A percentile compares a stretch with the other conserved stretches of the same genome.
Conservation (phyloP, 2,329 filamentous ascomycete genomes). For the Podosphaera fusca region DNA sequence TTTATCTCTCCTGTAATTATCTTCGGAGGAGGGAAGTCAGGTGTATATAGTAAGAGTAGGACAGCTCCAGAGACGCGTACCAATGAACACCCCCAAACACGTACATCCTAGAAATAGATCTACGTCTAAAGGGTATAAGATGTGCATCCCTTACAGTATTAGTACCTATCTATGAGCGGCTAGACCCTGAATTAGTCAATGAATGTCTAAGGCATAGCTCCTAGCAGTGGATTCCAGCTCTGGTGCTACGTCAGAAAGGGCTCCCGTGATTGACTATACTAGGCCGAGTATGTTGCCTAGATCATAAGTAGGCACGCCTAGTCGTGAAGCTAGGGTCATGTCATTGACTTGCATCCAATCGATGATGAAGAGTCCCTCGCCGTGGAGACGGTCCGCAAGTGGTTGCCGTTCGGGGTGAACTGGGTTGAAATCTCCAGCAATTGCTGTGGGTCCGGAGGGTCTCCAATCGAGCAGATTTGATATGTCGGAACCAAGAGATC, state of each 20-base stretch:
- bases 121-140: no score
- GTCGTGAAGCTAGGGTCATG: neutral
- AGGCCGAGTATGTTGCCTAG: neutral
- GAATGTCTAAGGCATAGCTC: no score
- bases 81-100: no score
- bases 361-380: neutral
- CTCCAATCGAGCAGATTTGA: slow-evolving; percentile 4
- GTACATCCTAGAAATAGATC: no score
- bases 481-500: neutral
- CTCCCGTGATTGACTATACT: neutral
- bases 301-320: neutral
- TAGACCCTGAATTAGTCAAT: no score
- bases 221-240: neutral
- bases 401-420: neutral
- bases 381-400: neutral
- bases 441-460: neutral
- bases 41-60: no score
- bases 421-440: neutral
- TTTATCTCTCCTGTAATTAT: no score
- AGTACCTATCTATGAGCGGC: no score
- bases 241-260: neutral
- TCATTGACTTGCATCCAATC: neutral
- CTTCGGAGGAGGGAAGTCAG: no score
- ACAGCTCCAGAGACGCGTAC: no score
- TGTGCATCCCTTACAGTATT: no score